These are phyloP conservation scores for Skeletonema marinoi DNA, from an alignment of 108 stramenopile genomes.

Conservation along the genomic window DNA sequence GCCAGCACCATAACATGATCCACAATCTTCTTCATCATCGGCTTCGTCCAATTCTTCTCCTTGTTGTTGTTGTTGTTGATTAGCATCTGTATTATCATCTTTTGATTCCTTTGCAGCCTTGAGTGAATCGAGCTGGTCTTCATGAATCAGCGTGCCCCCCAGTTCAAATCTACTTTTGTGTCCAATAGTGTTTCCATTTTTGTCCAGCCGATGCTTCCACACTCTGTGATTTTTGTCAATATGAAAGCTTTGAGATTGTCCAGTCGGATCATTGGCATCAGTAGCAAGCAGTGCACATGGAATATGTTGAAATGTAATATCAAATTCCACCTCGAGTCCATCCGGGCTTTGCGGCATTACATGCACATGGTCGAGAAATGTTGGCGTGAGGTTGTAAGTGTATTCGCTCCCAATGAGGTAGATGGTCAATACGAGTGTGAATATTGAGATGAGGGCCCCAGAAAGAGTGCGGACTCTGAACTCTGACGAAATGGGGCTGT, in stretches of 20 bases:
- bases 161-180: slow-evolving; percentile 69
- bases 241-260: slow-evolving; percentile 86
- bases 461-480: slow-evolving; percentile 78
- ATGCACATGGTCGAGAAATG: slow-evolving; percentile 69
- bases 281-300: slow-evolving; percentile 82
- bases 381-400: slow-evolving; percentile 66
- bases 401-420: slow-evolving; percentile 75
- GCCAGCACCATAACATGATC: slow-evolving; percentile 97
- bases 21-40: slow-evolving; percentile 69
- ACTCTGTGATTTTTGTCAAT: slow-evolving; percentile 75
- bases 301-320: slow-evolving; percentile 82
- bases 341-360: slow-evolving; percentile 83
- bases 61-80: slow-evolving; percentile 16
- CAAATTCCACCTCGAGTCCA: slow-evolving; percentile 89
- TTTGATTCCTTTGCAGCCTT: slow-evolving; percentile 14
- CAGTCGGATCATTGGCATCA: slow-evolving; percentile 93
- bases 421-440: slow-evolving; percentile 39
- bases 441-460: slow-evolving; percentile 40
- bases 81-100: neutral
- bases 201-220: slow-evolving; percentile 81
- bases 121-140: slow-evolving; percentile 55
- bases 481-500: slow-evolving; percentile 77
- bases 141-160: slow-evolving; percentile 72
- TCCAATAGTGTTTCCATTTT: slow-evolving; percentile 43
- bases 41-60: slow-evolving; percentile 18